A percentile compares a stretch with the other conserved stretches of the same genome.
These are phyloP conservation scores for Flaveria trinervia DNA, from an alignment of 129 eudicot species.

Conservation along the genomic window DNA sequence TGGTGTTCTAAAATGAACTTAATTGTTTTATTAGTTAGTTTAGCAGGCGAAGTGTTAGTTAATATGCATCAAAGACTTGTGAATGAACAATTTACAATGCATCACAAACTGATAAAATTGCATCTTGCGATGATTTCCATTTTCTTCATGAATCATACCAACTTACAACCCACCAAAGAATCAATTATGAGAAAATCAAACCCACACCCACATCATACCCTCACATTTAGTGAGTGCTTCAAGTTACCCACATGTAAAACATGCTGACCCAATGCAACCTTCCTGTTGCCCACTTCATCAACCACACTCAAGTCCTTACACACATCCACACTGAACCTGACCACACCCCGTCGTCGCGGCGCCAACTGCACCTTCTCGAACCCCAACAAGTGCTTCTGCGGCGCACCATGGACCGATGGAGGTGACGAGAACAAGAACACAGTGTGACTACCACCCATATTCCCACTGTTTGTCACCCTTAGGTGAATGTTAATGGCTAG, in stretches of 20 bases:
- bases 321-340: constrained; percentile 68
- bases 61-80: not conserved
- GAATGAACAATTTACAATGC: not conserved
- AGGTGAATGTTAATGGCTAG: constrained; percentile 54
- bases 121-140: constrained; percentile 44
- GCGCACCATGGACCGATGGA: constrained; percentile 76
- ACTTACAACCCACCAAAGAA: constrained; percentile 29
- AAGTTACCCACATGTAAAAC: constrained; percentile 73
- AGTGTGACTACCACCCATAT: constrained; percentile 65
- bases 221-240: constrained; percentile 69
- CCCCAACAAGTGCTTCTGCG: constrained; percentile 79
- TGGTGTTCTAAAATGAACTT: too few species aligned
- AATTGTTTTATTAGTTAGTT: too few species aligned
- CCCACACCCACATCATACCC: constrained; percentile 44
- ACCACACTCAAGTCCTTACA: constrained; percentile 91
- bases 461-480: constrained; percentile 64
- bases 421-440: constrained; percentile 79
- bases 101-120: constrained; percentile 14
- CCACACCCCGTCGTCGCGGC: constrained; percentile 55
- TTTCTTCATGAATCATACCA: constrained; percentile 21
- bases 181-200: constrained; percentile 22
- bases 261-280: constrained; percentile 83
- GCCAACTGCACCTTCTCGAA: constrained; percentile 72
- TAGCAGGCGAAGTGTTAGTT: not conserved
- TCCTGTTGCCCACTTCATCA: constrained; percentile 77